Evolutionary conservation across 306 rosid genomes (phyloP), one percentile per base, ranked within the genome.

Genomic region (Potentilla sterilis): DNA sequence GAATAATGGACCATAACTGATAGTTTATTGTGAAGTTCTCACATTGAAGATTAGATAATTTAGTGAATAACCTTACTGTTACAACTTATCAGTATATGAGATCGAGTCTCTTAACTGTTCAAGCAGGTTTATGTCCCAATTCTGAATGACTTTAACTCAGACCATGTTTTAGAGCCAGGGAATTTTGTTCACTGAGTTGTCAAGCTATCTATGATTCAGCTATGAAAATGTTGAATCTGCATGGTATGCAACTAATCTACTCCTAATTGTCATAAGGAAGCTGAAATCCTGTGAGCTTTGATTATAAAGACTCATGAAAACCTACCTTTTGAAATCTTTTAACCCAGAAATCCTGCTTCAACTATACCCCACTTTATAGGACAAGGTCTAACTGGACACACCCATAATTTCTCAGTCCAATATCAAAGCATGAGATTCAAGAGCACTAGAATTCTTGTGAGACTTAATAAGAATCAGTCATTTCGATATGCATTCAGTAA

Each of bases 231-330:
- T 22, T 67, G 54, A 43, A 68, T 16, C 35, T 6, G 8, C 15
- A 21, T n/a, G n/a, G 34, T 43, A 22, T 43, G 55, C 72, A 68
- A 38, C 55, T 68, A 68, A 68, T 43, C n/a, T 12, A 44, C n/a
- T 43, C 72, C 55, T 0, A 43, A 57, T 43, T 21, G 21, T 68
- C 63, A 42, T n/a, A 24, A 43, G 72, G 37, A 44, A 44, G 22
- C 13, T n/a, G 32, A 66, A 66, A n/a, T 51, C 15, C 10, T 57
- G 64, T 57, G 63, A 21, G 14, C 7, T 22, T 35, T 11, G 35
- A 43, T 40, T 19, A 6, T 14, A 62, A 28, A 6, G 21, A 15
- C 42, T 62, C 67, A 5, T 62, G 67, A 12, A n/a, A n/a, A n/a
- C n/a, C n/a, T n/a, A n/a, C n/a, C n/a, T n/a, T n/a, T n/a, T n/a